Evolutionary conservation across 805 yeast species (phyloP).

Genomic region (Debaryomyces maramus): DNA sequence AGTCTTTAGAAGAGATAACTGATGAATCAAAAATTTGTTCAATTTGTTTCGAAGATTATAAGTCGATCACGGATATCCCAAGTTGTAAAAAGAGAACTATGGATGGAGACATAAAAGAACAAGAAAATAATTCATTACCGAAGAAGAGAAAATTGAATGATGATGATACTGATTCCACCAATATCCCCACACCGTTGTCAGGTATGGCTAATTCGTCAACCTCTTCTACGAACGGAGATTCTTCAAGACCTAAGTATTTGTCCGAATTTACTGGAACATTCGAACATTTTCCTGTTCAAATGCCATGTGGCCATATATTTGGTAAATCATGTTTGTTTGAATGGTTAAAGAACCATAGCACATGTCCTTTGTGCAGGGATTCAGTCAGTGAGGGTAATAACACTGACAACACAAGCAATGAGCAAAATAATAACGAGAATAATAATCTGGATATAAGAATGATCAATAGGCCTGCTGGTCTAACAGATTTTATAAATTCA

Average conservation of each 20-base stretch:
- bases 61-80: slow-evolving; percentile 19
- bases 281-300: slow-evolving; percentile 61
- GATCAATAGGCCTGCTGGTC: slow-evolving; percentile 4
- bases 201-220: slow-evolving; percentile 4
- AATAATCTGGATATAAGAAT: slow-evolving; percentile 4
- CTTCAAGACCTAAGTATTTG: slow-evolving; percentile 12
- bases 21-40: slow-evolving; percentile 44
- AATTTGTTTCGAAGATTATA: slow-evolving; percentile 60
- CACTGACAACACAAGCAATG: background rate
- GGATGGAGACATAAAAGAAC: slow-evolving; percentile 8
- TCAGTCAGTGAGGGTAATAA: slow-evolving; percentile 34
- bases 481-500: slow-evolving; percentile 4
- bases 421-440: background rate
- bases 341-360: slow-evolving; percentile 74
- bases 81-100: slow-evolving; percentile 5
- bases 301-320: slow-evolving; percentile 87
- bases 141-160: slow-evolving; percentile 6
- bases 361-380: slow-evolving; percentile 86
- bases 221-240: background rate
- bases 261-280: slow-evolving; percentile 20
- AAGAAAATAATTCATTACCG: slow-evolving; percentile 14
- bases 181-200: background rate
- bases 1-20: slow-evolving; percentile 9
- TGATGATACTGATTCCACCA: background rate
- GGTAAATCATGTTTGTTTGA: slow-evolving; percentile 82